These are phyloP conservation scores for Harringtonia lauricola DNA, from an alignment of 2,329 filamentous ascomycete species.

Conservation along the genomic window DNA sequence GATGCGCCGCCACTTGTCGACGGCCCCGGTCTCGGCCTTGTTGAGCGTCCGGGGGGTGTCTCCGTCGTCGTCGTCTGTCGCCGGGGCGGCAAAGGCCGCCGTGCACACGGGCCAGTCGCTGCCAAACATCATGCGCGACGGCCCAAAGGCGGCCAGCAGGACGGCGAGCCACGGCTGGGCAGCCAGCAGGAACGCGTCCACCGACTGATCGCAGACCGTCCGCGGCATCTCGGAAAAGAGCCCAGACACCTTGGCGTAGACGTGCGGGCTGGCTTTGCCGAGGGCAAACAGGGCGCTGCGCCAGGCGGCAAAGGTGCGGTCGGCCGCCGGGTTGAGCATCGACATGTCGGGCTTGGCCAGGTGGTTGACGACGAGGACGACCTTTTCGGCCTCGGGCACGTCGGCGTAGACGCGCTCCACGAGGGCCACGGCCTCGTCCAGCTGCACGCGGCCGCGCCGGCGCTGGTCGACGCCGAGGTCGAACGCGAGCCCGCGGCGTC, in stretches of 20 bases:
- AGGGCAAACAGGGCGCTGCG: slow-evolving; percentile 56
- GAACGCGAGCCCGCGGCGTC: slow-evolving; percentile 55
- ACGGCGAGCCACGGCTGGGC: slow-evolving; percentile 62
- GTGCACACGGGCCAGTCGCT: slow-evolving; percentile 93
- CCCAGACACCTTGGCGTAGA: slow-evolving; percentile 91
- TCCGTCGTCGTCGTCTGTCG: slow-evolving; percentile 10
- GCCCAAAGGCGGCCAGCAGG: slow-evolving; percentile 61
- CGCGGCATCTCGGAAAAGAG: slow-evolving; percentile 68
- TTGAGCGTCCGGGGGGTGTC: slow-evolving; percentile 20
- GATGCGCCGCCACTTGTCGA: slow-evolving; percentile 64
- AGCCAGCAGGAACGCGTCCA: slow-evolving; percentile 48
- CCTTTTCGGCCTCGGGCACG: slow-evolving; percentile 46
- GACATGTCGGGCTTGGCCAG: slow-evolving; percentile 77
- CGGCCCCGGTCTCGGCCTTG: slow-evolving; percentile 42
- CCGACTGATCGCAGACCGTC: slow-evolving; percentile 33
- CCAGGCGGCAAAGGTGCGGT: slow-evolving; percentile 58
- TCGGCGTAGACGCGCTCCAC: slow-evolving; percentile 54
- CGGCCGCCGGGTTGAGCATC: slow-evolving; percentile 43
- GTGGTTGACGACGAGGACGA: slow-evolving; percentile 68
- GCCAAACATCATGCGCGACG: slow-evolving; percentile 72
- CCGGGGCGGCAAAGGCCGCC: slow-evolving; percentile 32
- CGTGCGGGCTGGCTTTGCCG: slow-evolving; percentile 43
- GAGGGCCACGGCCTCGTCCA: slow-evolving; percentile 61
- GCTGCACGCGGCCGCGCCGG: slow-evolving; percentile 61
- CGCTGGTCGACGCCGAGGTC: slow-evolving; percentile 78